Percentiles rank a stretch among this genome's conserved stretches.
These are phyloP conservation scores for Kurtzmaniella fragi DNA, from an alignment of 805 yeast genomes.

Conservation along the genomic window DNA sequence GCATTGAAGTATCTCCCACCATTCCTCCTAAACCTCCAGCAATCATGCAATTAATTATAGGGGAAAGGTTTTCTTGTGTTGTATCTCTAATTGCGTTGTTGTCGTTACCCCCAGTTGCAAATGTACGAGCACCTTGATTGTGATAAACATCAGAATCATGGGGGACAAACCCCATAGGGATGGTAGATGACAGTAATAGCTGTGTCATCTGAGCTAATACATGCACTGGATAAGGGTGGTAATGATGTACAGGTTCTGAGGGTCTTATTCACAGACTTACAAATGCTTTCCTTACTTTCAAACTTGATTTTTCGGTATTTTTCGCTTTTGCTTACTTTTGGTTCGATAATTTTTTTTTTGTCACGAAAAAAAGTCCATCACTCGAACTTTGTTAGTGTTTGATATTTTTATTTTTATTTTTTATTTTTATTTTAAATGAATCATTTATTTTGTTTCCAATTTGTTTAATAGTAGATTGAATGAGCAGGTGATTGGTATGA, in stretches of 20 bases:
- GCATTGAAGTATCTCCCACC: constrained; percentile 90
- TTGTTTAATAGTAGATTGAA: too few relatives aligned
- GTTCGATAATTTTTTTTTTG: neutral
- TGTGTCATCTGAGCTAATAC: constrained; percentile 15
- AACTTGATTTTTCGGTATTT: constrained; percentile 1
- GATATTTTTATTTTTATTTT: neutral
- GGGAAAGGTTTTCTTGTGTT: constrained; percentile 18
- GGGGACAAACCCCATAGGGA: constrained; percentile 29
- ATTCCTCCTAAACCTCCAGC: constrained; percentile 97
- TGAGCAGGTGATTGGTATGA: too few relatives aligned
- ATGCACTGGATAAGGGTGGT: constrained; percentile 1
- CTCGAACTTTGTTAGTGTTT: neutral
- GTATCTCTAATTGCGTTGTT: neutral
- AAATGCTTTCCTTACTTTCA: neutral
- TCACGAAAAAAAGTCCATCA: neutral
- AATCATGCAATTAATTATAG: constrained; percentile 57
- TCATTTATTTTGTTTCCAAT: too few relatives aligned
- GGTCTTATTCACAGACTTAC: too few relatives aligned
- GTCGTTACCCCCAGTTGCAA: neutral
- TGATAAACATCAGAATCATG: constrained; percentile 9
- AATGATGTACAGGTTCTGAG: neutral
- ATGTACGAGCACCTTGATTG: constrained; percentile 1
- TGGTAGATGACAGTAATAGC: constrained; percentile 25
- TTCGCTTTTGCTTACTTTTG: constrained; percentile 1
- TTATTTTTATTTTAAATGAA: too few relatives aligned